Evolutionary conservation across 2,329 filamentous ascomycete genomes (phyloP).

Genomic region (Fusarium napiforme): DNA sequence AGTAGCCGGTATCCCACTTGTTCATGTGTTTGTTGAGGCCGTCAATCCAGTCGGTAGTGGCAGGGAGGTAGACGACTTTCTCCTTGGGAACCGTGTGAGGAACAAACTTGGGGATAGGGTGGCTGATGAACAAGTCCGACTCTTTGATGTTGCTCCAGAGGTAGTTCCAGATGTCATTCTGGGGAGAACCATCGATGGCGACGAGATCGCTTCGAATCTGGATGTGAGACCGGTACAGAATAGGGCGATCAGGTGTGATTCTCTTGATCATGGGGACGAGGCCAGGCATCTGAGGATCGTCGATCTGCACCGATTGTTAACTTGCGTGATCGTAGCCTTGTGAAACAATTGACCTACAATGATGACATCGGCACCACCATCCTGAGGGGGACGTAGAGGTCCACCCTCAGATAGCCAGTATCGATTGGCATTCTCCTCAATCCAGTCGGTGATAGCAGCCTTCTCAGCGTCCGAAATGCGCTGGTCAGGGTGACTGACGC

Average conservation of each 20-base stretch:
- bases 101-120: constrained; percentile 81
- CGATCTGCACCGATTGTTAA: constrained; percentile 60
- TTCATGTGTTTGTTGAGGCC: constrained; percentile 81
- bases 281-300: constrained; percentile 86
- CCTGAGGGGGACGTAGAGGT: constrained; percentile 70
- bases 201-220: constrained; percentile 82
- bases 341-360: constrained; percentile 59
- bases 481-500: constrained; percentile 73
- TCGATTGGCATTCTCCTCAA: constrained; percentile 75
- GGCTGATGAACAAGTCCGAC: constrained; percentile 83
- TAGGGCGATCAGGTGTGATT: constrained; percentile 75
- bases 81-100: constrained; percentile 72
- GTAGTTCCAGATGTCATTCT: constrained; percentile 79
- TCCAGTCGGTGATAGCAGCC: constrained; percentile 74
- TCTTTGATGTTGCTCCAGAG: constrained; percentile 77
- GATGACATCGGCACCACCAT: constrained; percentile 81
- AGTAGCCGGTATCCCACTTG: constrained; percentile 77
- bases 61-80: constrained; percentile 80
- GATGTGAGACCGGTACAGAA: constrained; percentile 85
- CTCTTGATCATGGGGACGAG: constrained; percentile 81
- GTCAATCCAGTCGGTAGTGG: constrained; percentile 86
- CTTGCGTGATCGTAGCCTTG: background rate
- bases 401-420: constrained; percentile 79
- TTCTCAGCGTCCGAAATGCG: constrained; percentile 73
- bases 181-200: constrained; percentile 69